phyloP scores from a whole-genome alignment of 345 rosid species.

The Aurinia saxatilis region DNA sequence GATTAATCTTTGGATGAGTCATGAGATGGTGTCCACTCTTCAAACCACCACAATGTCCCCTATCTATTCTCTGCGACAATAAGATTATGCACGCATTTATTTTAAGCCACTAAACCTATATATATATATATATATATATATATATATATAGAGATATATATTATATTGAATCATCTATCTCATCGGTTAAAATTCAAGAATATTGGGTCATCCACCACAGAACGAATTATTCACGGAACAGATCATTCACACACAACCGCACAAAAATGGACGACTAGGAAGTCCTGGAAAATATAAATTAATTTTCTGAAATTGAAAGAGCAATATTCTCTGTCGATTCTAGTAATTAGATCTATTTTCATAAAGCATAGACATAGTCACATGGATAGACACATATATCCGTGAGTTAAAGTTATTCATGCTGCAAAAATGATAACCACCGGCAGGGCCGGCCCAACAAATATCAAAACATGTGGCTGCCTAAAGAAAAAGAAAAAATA shows the following conservation, averaged over 20 bases:
- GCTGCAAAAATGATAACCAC: background rate
- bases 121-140: constrained; percentile 6
- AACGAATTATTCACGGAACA: constrained; percentile 1
- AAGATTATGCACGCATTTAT: constrained; percentile 9
- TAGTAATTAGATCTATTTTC: background rate
- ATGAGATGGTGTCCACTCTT: constrained; percentile 33
- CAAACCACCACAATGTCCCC: constrained; percentile 18
- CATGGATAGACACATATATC: background rate
- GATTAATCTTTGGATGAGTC: constrained; percentile 10
- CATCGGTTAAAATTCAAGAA: background rate
- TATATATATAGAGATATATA: background rate
- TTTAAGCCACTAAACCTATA: constrained; percentile 20
- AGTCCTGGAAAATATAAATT: background rate
- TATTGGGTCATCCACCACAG: background rate
- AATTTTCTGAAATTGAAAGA: background rate
- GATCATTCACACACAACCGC: constrained; percentile 1
- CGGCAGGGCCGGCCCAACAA: too few species aligned
- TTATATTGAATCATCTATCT: background rate
- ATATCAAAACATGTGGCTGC: too few species aligned
- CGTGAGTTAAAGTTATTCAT: background rate
- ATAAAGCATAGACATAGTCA: background rate
- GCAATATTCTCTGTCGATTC: background rate
- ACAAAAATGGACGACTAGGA: background rate
- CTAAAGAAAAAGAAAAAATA: too few species aligned
- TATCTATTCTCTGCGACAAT: constrained; percentile 16